Conservation (phyloP, 2,329 filamentous ascomycete species). For the Fusarium sp. region DNA sequence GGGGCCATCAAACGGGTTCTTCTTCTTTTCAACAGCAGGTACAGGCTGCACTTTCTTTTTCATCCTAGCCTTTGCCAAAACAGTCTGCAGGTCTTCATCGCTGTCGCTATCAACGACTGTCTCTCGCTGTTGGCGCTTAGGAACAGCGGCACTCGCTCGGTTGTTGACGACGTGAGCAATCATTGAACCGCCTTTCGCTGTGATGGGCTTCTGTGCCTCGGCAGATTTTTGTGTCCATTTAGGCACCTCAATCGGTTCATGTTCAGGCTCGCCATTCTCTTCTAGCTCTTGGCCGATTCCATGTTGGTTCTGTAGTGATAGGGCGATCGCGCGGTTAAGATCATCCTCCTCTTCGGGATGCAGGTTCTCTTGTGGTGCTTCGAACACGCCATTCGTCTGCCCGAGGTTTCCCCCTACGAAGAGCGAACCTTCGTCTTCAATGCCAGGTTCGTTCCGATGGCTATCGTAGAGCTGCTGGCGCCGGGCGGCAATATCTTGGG, state of each 20-base stretch:
- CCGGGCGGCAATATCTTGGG: slow-evolving; percentile 44
- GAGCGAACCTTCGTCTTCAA: slow-evolving; percentile 65
- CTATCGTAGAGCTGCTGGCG: slow-evolving; percentile 50
- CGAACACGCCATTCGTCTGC: slow-evolving; percentile 31
- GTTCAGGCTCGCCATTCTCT: slow-evolving; percentile 64
- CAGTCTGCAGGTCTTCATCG: slow-evolving; percentile 85
- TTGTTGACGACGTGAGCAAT: slow-evolving; percentile 84
- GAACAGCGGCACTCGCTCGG: slow-evolving; percentile 74
- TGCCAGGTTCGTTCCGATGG: slow-evolving; percentile 29
- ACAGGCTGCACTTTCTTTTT: slow-evolving; percentile 63
- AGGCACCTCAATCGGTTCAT: slow-evolving; percentile 62
- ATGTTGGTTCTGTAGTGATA: slow-evolving; percentile 83
- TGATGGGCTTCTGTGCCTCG: slow-evolving; percentile 66
- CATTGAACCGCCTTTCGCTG: slow-evolving; percentile 68
- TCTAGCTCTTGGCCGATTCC: slow-evolving; percentile 56
- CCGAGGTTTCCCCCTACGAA: slow-evolving; percentile 57
- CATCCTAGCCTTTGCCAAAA: slow-evolving; percentile 80
- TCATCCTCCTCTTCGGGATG: slow-evolving; percentile 70
- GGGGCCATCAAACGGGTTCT: slow-evolving; percentile 81
- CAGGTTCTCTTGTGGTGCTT: slow-evolving; percentile 56
- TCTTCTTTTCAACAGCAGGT: slow-evolving; percentile 65
- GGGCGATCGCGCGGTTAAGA: slow-evolving; percentile 83
- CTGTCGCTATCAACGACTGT: slow-evolving; percentile 72
- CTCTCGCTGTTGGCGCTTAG: slow-evolving; percentile 54
- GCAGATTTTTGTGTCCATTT: slow-evolving; percentile 72